Base-by-base conservation (phyloP, 176 grass and related monocot species). In the Rhynchospora pubera region DNA sequence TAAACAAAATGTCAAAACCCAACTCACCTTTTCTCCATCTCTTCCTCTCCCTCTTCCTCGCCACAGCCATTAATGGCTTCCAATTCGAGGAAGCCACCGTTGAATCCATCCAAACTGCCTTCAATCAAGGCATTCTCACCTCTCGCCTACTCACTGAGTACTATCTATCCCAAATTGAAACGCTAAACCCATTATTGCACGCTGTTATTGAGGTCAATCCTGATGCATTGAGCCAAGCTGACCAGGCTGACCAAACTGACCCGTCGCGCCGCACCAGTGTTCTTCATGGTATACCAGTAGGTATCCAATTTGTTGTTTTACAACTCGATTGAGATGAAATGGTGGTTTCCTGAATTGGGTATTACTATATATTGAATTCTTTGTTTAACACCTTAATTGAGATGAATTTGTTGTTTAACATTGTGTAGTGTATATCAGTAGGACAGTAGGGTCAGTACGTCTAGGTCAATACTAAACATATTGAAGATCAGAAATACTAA, bases 171-270 rank as follows among this genome's bases (percentile, higher is more conserved):
- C 87, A 81, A 69, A 90, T 91, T 79, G 57, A 78, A 21, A 66
- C 79, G 32, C 82, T 93, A 24, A 86, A 97, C 82, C 87, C 86
- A 39, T 15, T 83, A 11, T 83, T 97, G 56, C 91, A 87, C 30
- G 94, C 93, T 65, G 85, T 93, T 66, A 87, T 97, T 52, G 93
- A 97, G 84, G 58, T 90, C 19, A 90, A 97, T 21, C 79, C 83
- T 1, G 87, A 71, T 51, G 88, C 94, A n/a, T 84, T 91, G 64
- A 79, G 61, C 18, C 68, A 76, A 2, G 89, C 91, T 11, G 86
- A 79, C 58, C 78, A 76, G 30, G 86, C 86, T 9, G 88, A 90
- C 32, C 71, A 45, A 34, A 9, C 65, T 12, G 39, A 69, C 0
- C 51, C 12, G 9, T 32, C 47, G 9, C 6, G 48, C 5, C 58